Percentiles rank a stretch among this genome's conserved stretches.
Evolutionary conservation across 305 asterid genomes (phyloP).

Genomic region (Fraxinus albicans): DNA sequence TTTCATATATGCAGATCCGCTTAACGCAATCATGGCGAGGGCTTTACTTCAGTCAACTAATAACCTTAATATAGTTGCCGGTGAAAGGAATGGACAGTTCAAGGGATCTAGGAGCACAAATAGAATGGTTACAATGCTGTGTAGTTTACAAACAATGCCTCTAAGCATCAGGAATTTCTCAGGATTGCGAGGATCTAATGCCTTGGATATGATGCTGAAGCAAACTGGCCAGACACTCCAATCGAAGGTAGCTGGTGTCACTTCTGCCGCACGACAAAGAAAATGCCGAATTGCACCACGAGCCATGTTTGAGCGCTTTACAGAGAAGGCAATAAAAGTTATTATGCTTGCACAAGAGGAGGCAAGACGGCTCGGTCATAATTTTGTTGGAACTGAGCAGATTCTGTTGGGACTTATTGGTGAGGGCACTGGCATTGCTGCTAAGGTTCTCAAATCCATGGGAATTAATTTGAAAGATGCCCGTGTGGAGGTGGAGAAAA

Average conservation of each 20-base stretch:
- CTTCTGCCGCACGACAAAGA: constrained; percentile 39
- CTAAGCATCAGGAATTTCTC: constrained; percentile 51
- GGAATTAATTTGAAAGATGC: constrained; percentile 95
- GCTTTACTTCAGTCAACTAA: constrained; percentile 64
- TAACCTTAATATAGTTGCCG: constrained; percentile 53
- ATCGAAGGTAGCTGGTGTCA: constrained; percentile 56
- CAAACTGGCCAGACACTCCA: constrained; percentile 50
- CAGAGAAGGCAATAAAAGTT: constrained; percentile 93
- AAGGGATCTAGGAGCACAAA: constrained; percentile 52
- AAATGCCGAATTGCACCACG: constrained; percentile 50
- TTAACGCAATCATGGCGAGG: constrained; percentile 59
- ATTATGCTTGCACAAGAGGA: constrained; percentile 99
- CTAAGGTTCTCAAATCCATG: constrained; percentile 95
- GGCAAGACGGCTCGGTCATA: constrained; percentile 95
- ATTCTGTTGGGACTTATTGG: constrained; percentile 88
- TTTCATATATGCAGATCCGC: constrained; percentile 33
- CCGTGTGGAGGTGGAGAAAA: constrained; percentile 97
- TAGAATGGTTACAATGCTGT: constrained; percentile 50
- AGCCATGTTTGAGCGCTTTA: constrained; percentile 98
- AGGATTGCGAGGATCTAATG: constrained; percentile 71
- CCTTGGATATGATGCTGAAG: constrained; percentile 52
- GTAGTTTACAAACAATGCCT: constrained; percentile 40
- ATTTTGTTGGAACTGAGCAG: constrained; percentile 95
- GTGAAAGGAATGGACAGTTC: constrained; percentile 44
- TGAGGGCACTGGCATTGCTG: constrained; percentile 99